These are phyloP conservation scores for Teunomyces pallodes DNA, from an alignment of 805 yeast species.

Conservation along the genomic window DNA sequence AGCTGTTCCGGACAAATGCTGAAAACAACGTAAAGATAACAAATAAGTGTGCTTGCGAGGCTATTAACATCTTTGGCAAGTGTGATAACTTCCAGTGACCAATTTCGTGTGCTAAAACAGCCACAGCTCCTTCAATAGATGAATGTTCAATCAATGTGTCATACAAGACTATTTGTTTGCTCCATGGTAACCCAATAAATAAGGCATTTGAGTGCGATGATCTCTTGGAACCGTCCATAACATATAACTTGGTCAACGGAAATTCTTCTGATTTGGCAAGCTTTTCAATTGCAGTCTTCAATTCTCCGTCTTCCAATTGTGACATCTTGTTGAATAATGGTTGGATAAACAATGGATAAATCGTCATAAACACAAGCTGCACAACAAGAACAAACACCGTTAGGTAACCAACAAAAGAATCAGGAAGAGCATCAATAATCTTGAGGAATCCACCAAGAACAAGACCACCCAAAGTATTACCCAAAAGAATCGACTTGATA, in stretches of 20 bases:
- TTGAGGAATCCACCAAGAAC: slow-evolving; percentile 71
- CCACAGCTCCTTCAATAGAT: slow-evolving; percentile 76
- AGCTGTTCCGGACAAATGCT: slow-evolving; percentile 73
- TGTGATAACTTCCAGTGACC: slow-evolving; percentile 97
- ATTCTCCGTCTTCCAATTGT: slow-evolving; percentile 87
- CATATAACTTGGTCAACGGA: slow-evolving; percentile 83
- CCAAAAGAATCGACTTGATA: slow-evolving; percentile 54
- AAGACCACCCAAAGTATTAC: slow-evolving; percentile 66
- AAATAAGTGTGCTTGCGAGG: slow-evolving; percentile 64
- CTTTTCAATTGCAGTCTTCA: slow-evolving; percentile 75
- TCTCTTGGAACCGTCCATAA: slow-evolving; percentile 95
- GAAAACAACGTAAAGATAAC: slow-evolving; percentile 71
- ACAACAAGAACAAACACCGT: slow-evolving; percentile 68
- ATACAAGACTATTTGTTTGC: slow-evolving; percentile 89
- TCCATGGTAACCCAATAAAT: slow-evolving; percentile 95
- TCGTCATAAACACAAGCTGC: slow-evolving; percentile 70
- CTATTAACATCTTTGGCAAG: slow-evolving; percentile 68
- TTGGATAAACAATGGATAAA: slow-evolving; percentile 82
- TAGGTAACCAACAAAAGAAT: slow-evolving; percentile 75
- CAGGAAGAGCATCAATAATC: slow-evolving; percentile 78
- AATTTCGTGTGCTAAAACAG: slow-evolving; percentile 96
- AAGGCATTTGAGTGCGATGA: slow-evolving; percentile 97
- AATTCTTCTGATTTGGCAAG: slow-evolving; percentile 74
- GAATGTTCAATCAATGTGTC: slow-evolving; percentile 88
- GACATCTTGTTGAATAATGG: slow-evolving; percentile 91